Base-by-base conservation (phyloP, 331 rosid species). In the Malus hybrid region DNA sequence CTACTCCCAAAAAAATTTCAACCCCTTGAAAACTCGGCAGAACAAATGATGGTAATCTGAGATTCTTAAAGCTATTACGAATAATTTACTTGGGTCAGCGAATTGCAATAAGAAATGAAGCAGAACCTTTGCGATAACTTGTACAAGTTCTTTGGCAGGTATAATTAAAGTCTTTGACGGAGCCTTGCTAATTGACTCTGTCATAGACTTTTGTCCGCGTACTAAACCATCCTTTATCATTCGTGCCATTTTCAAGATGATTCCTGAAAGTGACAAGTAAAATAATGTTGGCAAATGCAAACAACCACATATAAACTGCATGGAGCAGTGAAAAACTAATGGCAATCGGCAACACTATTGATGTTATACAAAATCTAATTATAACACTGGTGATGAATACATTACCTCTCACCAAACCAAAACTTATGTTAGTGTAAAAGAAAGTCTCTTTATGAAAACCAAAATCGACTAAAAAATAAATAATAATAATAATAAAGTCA, bases 61-160 rank as follows among this genome's bases (percentile, higher is more conserved):
- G 20, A 52, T 52, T 52, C 57, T 52, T 18, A 6, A 65, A 4
- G 6, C 24, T 65, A 33, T 16, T 15, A 32, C 9, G 59, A 34
- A 71, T 36, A 29, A 22, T 57, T 56, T 72, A 34, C 76, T 34
- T 4, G 33, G 24, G 19, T 72, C 34, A 22, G 16, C 39, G 3
- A 72, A 72, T 59, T 22, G 36, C 39, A 22, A 3, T 52, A 32
- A 31, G 33, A 76, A 85, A 82, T 76, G 74, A 60, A 70, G 81
- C 79, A 80, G 57, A 75, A 95, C 99, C 99, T 92, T 90, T 5
- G 96, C 97, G 62, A 87, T 79, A 81, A 95, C 92, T 89, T 95
- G 99, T 77, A 95, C 99, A 76, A 95, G 88, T 36, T 95, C 97
- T 67, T 84, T 81, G 76, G 87, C 82, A 79, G 91, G 87, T 85